Percentiles rank a stretch among this genome's conserved stretches.
These are phyloP conservation scores for Penicillium soppii DNA, from an alignment of 495 filamentous ascomycete species.

Conservation along the genomic window DNA sequence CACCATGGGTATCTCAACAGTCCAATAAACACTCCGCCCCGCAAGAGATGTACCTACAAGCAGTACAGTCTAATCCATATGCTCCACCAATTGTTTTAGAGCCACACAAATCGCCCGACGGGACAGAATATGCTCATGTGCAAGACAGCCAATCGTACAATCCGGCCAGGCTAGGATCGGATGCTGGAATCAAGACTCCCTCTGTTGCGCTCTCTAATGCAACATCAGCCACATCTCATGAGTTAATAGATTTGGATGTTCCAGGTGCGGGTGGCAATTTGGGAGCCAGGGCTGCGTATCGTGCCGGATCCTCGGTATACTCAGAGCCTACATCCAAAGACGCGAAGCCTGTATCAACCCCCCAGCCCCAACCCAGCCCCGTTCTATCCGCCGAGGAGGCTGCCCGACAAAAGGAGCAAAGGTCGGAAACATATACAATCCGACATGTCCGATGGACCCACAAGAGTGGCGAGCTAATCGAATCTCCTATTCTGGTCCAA, in stretches of 20 bases:
- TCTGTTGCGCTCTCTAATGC: constrained; percentile 25
- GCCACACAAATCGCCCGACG: constrained; percentile 1
- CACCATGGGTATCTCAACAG: constrained; percentile 24
- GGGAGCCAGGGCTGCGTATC: constrained; percentile 7
- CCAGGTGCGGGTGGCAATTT: background rate
- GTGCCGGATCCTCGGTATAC: constrained; percentile 15
- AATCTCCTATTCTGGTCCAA: constrained; percentile 82
- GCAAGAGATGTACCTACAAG: constrained; percentile 19
- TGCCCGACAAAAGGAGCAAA: constrained; percentile 43
- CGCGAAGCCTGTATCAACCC: background rate
- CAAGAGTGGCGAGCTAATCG: constrained; percentile 39
- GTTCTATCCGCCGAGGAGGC: constrained; percentile 33
- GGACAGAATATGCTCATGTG: background rate
- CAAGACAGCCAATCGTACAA: constrained; percentile 8
- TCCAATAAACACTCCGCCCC: constrained; percentile 18
- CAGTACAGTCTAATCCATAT: constrained; percentile 17
- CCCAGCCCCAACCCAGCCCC: background rate
- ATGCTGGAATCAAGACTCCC: constrained; percentile 22
- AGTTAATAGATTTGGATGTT: constrained; percentile 39
- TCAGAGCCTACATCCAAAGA: constrained; percentile 7
- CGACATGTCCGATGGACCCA: constrained; percentile 64
- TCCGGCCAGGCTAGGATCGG: constrained; percentile 16
- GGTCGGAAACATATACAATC: constrained; percentile 69
- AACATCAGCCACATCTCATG: constrained; percentile 38
- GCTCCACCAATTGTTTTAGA: constrained; percentile 15